A percentile compares a stretch with the other conserved stretches of the same genome.
Evolutionary conservation across 768 basidiomycete species (phyloP).

Genomic region (Macrolepiota fuliginosa): DNA sequence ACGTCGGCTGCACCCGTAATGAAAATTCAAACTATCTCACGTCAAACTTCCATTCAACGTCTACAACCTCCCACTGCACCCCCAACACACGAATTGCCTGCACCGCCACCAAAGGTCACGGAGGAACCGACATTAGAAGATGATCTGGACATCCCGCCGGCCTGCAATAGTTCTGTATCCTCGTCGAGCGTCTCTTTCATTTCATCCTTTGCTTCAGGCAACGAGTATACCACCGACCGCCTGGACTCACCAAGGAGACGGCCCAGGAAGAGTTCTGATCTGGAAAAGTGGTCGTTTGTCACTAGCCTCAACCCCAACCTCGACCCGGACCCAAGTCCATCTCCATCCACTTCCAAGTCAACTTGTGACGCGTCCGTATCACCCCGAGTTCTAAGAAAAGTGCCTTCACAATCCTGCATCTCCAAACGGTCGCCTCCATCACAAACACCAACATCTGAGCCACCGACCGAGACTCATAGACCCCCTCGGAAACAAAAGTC

Average conservation of each 20-base stretch:
- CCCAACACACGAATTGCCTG: slow-evolving; percentile 45
- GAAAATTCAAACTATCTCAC: slow-evolving; percentile 35
- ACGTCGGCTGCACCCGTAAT: slow-evolving; percentile 4
- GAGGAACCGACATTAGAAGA: slow-evolving; percentile 16
- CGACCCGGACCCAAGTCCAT: slow-evolving; percentile 15
- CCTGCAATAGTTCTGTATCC: slow-evolving; percentile 25
- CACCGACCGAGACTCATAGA: slow-evolving; percentile 26
- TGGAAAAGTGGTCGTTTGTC: slow-evolving; percentile 23
- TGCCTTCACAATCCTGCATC: slow-evolving; percentile 56
- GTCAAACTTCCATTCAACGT: slow-evolving; percentile 42
- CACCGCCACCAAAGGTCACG: slow-evolving; percentile 32
- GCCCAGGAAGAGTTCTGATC: slow-evolving; percentile 24
- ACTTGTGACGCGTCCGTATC: slow-evolving; percentile 21
- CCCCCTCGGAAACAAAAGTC: slow-evolving; percentile 54
- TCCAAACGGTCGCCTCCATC: slow-evolving; percentile 30
- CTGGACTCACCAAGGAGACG: slow-evolving; percentile 25
- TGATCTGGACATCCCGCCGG: slow-evolving; percentile 5
- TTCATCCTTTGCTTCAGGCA: slow-evolving; percentile 33
- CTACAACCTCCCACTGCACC: slow-evolving; percentile 46
- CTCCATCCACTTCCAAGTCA: slow-evolving; percentile 16
- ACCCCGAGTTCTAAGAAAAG: slow-evolving; percentile 46
- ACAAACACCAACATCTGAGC: slow-evolving; percentile 26
- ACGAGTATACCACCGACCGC: slow-evolving; percentile 24
- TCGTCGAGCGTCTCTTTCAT: slow-evolving; percentile 43
- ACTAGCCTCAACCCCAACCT: slow-evolving; percentile 18